Conservation (phyloP, 2,329 filamentous ascomycete species). For the Lecanicillium sp. region DNA sequence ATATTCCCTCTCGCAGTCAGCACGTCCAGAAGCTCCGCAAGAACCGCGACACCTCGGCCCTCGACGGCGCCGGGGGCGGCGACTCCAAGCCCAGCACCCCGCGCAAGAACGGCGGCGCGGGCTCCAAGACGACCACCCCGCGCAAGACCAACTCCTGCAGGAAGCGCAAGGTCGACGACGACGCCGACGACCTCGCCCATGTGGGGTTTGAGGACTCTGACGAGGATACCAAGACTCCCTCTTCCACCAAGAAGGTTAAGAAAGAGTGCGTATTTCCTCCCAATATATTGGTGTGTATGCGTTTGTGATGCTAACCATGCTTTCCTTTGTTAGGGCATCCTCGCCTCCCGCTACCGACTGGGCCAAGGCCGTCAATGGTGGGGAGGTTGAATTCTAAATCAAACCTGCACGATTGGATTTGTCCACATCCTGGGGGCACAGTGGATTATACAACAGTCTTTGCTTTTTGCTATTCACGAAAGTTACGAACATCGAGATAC, state of each 20-base stretch:
- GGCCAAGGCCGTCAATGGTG: background rate
- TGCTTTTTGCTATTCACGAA: background rate
- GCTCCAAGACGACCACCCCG: conserved; percentile 17
- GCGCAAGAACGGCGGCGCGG: conserved; percentile 22
- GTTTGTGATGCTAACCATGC: no score
- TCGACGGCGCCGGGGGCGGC: conserved; percentile 17
- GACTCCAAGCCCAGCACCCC: conserved; percentile 19
- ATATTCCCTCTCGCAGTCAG: conserved; percentile 29
- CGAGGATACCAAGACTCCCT: conserved; percentile 13
- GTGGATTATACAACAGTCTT: background rate
- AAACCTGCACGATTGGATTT: background rate
- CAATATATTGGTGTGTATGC: background rate
- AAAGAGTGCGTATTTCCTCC: background rate
- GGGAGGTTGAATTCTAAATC: background rate
- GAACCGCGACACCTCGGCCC: conserved; percentile 24
- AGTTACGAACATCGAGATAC: background rate
- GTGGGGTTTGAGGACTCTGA: conserved; percentile 19
- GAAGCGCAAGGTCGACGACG: conserved; percentile 18
- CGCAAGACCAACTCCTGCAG: conserved; percentile 25
- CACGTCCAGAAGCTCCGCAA: conserved; percentile 41
- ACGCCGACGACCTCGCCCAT: conserved; percentile 8
- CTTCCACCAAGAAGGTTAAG: conserved; percentile 22
- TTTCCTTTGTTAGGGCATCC: no score
- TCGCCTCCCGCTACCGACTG: no score
- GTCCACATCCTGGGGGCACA: no score